These are phyloP conservation scores for Vigna reflexopilosa DNA, from an alignment of 306 rosid species.

Conservation along the genomic window DNA sequence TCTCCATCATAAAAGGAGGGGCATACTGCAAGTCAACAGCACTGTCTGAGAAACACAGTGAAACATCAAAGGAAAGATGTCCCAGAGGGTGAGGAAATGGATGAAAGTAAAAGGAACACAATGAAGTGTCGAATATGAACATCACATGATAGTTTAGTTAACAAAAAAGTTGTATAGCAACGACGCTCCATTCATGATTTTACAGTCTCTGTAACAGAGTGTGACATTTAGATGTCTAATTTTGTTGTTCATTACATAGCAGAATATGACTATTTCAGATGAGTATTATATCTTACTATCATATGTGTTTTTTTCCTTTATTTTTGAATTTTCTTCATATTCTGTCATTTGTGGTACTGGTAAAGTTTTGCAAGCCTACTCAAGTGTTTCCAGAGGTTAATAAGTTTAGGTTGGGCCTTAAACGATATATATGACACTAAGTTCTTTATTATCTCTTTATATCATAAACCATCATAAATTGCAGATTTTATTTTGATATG, in stretches of 20 bases:
- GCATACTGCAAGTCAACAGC: too few species aligned
- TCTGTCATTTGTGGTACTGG: neutral
- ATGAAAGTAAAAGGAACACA: neutral
- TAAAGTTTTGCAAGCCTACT: neutral
- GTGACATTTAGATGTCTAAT: neutral
- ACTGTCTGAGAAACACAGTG: neutral
- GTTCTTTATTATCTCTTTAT: neutral
- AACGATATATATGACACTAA: neutral
- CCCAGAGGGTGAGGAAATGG: neutral
- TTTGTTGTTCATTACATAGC: neutral
- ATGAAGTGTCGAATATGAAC: neutral
- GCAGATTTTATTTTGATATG: constrained; percentile 1
- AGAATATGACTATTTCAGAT: too few species aligned
- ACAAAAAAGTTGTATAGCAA: too few species aligned
- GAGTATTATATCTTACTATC: too few species aligned
- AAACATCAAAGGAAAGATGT: too few species aligned
- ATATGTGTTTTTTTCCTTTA: neutral
- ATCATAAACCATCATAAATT: neutral
- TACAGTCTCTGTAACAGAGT: too few species aligned
- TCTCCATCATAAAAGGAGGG: constrained; percentile 54
- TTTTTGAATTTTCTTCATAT: neutral
- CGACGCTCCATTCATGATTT: too few species aligned
- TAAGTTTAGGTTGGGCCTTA: neutral
- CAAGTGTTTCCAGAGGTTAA: neutral
- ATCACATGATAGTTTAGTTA: neutral